Evolutionary conservation across 768 basidiomycete species (phyloP).

Genomic region (Hericium rajendrae): DNA sequence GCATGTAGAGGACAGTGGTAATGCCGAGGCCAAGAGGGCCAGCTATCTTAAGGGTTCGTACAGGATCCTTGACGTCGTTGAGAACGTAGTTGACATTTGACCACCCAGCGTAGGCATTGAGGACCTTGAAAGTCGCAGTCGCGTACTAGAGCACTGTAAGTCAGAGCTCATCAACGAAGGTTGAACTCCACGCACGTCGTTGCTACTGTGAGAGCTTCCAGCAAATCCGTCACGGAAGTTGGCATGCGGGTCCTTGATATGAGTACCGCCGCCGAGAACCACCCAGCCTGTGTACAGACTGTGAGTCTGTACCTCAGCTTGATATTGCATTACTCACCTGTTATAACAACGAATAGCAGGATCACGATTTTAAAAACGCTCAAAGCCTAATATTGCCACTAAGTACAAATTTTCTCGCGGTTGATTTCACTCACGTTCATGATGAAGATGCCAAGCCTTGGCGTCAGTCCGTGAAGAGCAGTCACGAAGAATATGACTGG

Average conservation of each 20-base stretch:
- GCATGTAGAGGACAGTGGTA: slow-evolving; percentile 40
- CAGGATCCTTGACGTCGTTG: slow-evolving; percentile 50
- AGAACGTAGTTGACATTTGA: slow-evolving; percentile 49
- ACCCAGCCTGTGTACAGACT: slow-evolving; percentile 33
- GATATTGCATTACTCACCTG: slow-evolving; percentile 21
- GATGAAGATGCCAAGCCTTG: slow-evolving; percentile 35
- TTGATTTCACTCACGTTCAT: slow-evolving; percentile 37
- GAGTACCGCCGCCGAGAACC: slow-evolving; percentile 49
- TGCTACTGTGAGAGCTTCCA: slow-evolving; percentile 43
- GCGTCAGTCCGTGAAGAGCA: slow-evolving; percentile 41
- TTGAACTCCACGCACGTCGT: slow-evolving; percentile 25
- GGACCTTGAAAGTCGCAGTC: slow-evolving; percentile 50
- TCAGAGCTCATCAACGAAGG: neutral
- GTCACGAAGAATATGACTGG: slow-evolving; percentile 43
- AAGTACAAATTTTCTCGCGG: neutral
- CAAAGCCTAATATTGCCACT: slow-evolving; percentile 26
- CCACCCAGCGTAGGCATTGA: slow-evolving; percentile 42
- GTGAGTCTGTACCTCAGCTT: neutral
- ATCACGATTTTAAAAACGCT: slow-evolving; percentile 47
- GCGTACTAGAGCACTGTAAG: slow-evolving; percentile 35
- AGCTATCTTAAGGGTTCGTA: slow-evolving; percentile 52
- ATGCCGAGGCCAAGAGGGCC: slow-evolving; percentile 49
- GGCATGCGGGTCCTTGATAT: slow-evolving; percentile 43
- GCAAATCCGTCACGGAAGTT: slow-evolving; percentile 52
- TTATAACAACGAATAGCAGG: slow-evolving; percentile 44